Evolutionary conservation across 2,329 filamentous ascomycete genomes (phyloP).

Genomic region (Aureobasidium melanogenum): DNA sequence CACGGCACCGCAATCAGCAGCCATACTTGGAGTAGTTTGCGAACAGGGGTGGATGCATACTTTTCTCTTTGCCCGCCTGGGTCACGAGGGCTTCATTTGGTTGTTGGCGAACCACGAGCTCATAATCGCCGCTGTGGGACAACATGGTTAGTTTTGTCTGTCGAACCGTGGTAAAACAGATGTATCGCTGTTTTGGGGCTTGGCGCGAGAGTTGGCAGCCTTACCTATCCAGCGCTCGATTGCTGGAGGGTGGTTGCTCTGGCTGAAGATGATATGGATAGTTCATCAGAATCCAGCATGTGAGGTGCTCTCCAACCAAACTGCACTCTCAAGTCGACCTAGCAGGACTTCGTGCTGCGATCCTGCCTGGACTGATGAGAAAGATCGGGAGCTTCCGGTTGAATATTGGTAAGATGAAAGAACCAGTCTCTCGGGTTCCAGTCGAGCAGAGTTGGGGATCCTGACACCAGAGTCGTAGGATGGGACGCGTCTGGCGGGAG

Average conservation of each 20-base stretch:
- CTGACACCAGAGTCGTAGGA: not conserved
- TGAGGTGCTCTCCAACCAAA: conserved; percentile 1
- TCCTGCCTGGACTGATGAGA: not conserved
- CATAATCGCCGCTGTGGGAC: conserved; percentile 43
- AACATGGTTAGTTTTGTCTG: conserved; percentile 12
- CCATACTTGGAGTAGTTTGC: not conserved
- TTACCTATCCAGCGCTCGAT: conserved; percentile 16
- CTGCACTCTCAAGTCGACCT: not conserved
- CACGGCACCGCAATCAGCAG: not conserved
- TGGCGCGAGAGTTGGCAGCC: conserved; percentile 10
- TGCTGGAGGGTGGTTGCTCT: conserved; percentile 14
- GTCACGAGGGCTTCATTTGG: conserved; percentile 59
- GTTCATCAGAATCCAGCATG: conserved; percentile 13
- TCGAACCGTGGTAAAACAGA: conserved; percentile 5
- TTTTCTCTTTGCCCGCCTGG: conserved; percentile 62
- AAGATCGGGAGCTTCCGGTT: not conserved
- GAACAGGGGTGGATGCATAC: conserved; percentile 31
- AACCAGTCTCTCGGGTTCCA: not conserved
- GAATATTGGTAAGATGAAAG: not conserved
- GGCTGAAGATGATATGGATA: conserved; percentile 13
- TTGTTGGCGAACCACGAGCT: conserved; percentile 55
- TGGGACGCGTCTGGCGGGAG: not conserved
- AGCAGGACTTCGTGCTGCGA: not conserved
- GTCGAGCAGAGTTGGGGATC: not conserved
- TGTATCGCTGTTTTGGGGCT: conserved; percentile 10